phyloP scores from a whole-genome alignment of 345 rosid genomes.

The Pelargonium nanum region DNA sequence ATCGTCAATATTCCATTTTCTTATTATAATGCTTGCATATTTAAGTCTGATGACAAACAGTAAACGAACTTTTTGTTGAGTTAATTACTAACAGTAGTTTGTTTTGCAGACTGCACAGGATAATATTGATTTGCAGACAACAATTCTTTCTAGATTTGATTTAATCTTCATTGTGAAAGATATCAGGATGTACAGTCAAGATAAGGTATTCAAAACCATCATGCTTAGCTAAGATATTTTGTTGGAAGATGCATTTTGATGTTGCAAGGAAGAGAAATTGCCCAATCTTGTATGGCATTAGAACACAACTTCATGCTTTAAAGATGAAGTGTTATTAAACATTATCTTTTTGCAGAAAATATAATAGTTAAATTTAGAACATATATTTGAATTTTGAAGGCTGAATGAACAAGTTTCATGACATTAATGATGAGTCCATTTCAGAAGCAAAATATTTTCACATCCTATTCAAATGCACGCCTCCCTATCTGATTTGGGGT shows the following conservation, averaged over 20 bases:
- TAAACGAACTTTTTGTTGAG: no score
- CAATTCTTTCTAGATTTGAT: constrained; percentile 94
- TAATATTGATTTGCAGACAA: constrained; percentile 90
- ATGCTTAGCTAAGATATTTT: not conserved
- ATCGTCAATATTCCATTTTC: not conserved
- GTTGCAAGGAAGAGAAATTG: not conserved
- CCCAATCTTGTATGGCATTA: no score
- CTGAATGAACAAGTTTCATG: not conserved
- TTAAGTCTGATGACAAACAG: constrained; percentile 7
- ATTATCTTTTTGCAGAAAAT: no score
- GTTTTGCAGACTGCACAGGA: constrained; percentile 75
- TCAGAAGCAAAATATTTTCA: not conserved
- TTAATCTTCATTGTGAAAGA: constrained; percentile 92
- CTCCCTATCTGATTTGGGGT: not conserved
- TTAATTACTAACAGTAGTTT: no score
- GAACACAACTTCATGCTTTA: no score
- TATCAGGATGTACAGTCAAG: constrained; percentile 71
- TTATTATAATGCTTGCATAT: not conserved
- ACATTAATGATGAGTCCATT: not conserved
- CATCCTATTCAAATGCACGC: not conserved
- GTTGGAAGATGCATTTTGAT: not conserved
- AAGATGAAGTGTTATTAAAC: no score
- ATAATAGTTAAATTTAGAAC: no score
- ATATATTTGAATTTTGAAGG: no score
- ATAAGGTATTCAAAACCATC: constrained; percentile 46